Evolutionary conservation across 2,329 filamentous ascomycete species (phyloP).

Genomic region (Xylariaceae sp.): DNA sequence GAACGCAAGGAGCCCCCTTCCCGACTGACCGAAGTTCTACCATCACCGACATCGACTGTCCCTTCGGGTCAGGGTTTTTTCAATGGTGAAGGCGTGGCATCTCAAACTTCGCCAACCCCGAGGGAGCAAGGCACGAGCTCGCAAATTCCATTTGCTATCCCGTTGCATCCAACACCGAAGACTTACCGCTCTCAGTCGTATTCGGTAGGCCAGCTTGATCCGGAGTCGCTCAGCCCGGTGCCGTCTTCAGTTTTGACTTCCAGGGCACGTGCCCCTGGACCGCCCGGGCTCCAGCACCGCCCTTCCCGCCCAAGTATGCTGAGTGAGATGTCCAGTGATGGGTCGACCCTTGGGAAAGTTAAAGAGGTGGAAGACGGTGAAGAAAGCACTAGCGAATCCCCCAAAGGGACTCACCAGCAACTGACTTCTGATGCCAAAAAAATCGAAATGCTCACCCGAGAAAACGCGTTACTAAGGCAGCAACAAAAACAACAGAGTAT

Average conservation of each 20-base stretch:
- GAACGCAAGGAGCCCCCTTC: constrained; percentile 73
- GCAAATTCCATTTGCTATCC: constrained; percentile 81
- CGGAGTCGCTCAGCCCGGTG: constrained; percentile 48
- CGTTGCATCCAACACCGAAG: constrained; percentile 84
- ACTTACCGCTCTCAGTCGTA: constrained; percentile 95
- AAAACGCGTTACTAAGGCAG: constrained; percentile 57
- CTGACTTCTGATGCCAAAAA: constrained; percentile 55
- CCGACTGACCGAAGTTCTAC: constrained; percentile 67
- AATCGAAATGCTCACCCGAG: constrained; percentile 56
- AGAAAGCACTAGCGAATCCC: constrained; percentile 50
- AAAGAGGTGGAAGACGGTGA: constrained; percentile 65
- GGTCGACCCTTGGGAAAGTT: constrained; percentile 59
- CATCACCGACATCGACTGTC: constrained; percentile 63
- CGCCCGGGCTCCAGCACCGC: constrained; percentile 70
- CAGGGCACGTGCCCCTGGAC: constrained; percentile 48
- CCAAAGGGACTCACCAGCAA: constrained; percentile 46
- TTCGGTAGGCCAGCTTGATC: constrained; percentile 84
- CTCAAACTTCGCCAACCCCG: constrained; percentile 46
- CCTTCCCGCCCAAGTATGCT: constrained; percentile 74
- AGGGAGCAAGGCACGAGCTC: constrained; percentile 50
- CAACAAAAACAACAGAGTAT: constrained; percentile 50
- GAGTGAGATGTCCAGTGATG: constrained; percentile 64
- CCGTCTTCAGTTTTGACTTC: constrained; percentile 44
- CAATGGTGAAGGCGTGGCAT: constrained; percentile 38
- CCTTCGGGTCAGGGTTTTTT: constrained; percentile 44